These are phyloP conservation scores for Pleurotus platypus DNA, from an alignment of 768 basidiomycete species.

Conservation along the genomic window DNA sequence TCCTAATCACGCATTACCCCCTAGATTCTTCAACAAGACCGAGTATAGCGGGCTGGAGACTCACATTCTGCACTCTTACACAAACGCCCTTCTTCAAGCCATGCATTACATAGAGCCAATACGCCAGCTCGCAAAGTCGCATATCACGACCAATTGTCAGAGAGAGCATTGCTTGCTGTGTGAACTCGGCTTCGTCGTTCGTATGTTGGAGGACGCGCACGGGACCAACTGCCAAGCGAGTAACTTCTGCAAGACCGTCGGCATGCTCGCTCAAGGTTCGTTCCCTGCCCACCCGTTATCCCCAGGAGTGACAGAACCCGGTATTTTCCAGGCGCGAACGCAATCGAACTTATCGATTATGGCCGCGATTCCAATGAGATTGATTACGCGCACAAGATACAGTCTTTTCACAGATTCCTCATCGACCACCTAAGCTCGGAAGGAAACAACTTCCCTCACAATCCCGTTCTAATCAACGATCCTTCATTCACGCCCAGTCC, in stretches of 20 bases:
- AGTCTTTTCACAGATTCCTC: constrained; percentile 92
- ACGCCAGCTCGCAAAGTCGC: constrained; percentile 80
- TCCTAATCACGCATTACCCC: neutral
- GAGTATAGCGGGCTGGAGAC: constrained; percentile 90
- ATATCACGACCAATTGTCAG: constrained; percentile 84
- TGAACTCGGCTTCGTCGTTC: constrained; percentile 89
- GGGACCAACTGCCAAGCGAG: constrained; percentile 95
- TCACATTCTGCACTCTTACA: constrained; percentile 96
- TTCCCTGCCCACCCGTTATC: neutral
- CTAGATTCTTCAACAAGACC: constrained; percentile 92
- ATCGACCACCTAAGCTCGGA: constrained; percentile 81
- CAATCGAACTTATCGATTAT: constrained; percentile 88
- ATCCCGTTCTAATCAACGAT: constrained; percentile 47
- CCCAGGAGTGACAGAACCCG: neutral
- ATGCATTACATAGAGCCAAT: constrained; percentile 83
- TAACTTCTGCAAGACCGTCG: constrained; percentile 95
- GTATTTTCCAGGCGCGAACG: constrained; percentile 51
- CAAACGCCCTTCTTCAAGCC: constrained; percentile 86
- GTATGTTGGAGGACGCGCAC: constrained; percentile 93
- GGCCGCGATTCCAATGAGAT: constrained; percentile 70
- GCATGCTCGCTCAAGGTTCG: constrained; percentile 76
- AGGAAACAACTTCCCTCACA: constrained; percentile 60
- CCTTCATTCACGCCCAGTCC: constrained; percentile 14
- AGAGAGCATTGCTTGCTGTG: constrained; percentile 93
- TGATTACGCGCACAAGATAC: constrained; percentile 87